Percentiles rank a stretch among this genome's conserved stretches.
Evolutionary conservation across 2,329 filamentous ascomycete genomes (phyloP).

Genomic region (Emergomyces pasteurianus): DNA sequence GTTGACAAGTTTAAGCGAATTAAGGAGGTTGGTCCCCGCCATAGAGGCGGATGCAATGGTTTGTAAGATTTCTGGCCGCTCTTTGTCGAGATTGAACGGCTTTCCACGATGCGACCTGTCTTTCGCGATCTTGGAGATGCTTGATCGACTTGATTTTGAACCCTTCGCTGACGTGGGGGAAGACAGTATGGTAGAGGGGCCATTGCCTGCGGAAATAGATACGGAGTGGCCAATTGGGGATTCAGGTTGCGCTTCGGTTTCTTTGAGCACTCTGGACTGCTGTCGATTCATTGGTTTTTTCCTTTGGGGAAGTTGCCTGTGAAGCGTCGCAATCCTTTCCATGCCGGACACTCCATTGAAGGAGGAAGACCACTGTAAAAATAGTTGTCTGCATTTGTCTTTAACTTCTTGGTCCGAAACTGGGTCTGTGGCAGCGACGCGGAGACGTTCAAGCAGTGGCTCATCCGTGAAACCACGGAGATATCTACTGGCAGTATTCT

Average conservation of each 20-base stretch:
- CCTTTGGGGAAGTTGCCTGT: constrained; percentile 53
- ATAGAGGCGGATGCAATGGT: constrained; percentile 84
- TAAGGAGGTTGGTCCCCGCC: constrained; percentile 79
- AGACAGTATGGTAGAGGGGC: constrained; percentile 26
- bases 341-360: constrained; percentile 75
- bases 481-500: constrained; percentile 82
- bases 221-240: constrained; percentile 27
- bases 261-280: constrained; percentile 69
- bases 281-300: constrained; percentile 66
- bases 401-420: constrained; percentile 77
- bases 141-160: constrained; percentile 15
- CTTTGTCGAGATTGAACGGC: constrained; percentile 72
- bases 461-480: constrained; percentile 83
- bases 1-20: constrained; percentile 80
- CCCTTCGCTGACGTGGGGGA: constrained; percentile 19
- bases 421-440: constrained; percentile 74
- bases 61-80: constrained; percentile 76
- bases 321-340: constrained; percentile 65
- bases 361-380: constrained; percentile 70
- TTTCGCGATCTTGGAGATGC: constrained; percentile 37
- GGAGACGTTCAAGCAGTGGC: constrained; percentile 77
- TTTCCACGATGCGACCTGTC: constrained; percentile 43
- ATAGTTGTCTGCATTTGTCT: constrained; percentile 76
- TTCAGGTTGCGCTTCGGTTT: constrained; percentile 49
- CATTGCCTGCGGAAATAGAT: constrained; percentile 27